A percentile compares a stretch with the other conserved stretches of the same genome.
phyloP scores from a whole-genome alignment of 2,329 filamentous ascomycete species.

The Alternaria viburni region DNA sequence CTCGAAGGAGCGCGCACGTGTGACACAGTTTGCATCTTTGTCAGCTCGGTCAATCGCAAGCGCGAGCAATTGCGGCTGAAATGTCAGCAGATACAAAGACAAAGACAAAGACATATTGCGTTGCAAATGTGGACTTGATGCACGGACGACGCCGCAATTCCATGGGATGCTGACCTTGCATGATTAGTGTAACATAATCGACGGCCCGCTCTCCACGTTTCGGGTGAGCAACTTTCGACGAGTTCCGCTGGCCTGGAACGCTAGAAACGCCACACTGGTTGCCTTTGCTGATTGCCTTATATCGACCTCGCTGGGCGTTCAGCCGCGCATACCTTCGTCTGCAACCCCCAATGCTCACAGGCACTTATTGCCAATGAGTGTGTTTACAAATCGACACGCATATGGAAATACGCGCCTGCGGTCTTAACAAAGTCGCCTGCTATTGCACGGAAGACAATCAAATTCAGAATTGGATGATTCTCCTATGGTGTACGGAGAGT shows the following conservation, averaged over 20 bases:
- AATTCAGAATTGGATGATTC: background rate
- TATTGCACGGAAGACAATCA: background rate
- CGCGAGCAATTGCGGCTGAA: background rate
- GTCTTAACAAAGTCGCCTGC: background rate
- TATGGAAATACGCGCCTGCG: background rate
- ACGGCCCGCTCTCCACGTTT: background rate
- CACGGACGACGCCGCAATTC: background rate
- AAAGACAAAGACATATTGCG: background rate
- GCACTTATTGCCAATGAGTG: background rate
- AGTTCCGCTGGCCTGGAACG: background rate
- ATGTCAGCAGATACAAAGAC: background rate
- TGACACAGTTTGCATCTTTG: background rate
- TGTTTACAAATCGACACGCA: background rate
- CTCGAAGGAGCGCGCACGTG: background rate
- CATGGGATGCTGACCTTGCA: background rate
- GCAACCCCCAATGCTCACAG: background rate
- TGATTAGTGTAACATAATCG: background rate
- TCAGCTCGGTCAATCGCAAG: background rate
- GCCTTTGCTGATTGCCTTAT: background rate
- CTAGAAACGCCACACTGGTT: background rate
- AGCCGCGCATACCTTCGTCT: background rate
- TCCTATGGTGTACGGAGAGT: constrained; percentile 9
- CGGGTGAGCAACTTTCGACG: background rate
- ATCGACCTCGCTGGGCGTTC: background rate
- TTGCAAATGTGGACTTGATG: background rate